Base-by-base conservation (phyloP, 2,329 filamentous ascomycete genomes). In the Epichloe typhina region DNA sequence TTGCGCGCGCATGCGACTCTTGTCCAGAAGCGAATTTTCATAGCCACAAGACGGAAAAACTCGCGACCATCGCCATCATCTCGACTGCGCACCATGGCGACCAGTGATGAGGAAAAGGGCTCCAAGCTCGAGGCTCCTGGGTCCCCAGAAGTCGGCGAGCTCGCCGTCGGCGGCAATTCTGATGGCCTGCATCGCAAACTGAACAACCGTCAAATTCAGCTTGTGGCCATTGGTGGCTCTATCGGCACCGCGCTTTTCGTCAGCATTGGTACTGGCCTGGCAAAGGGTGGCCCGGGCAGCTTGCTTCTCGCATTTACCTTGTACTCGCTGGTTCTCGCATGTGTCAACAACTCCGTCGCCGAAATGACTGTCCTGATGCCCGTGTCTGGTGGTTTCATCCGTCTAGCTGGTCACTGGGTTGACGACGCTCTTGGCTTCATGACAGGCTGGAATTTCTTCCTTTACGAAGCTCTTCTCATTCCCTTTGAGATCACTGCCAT, bases 341-440 rank as follows among this genome's bases (percentile, higher is more conserved):
- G 81, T 45, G 76, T 84, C 60, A 84, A 83, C 71, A 84, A 83
- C 60, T 74, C 73, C 54, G 70, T 83, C 53, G 80, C 81, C 8
- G 81, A 84, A 62, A 84, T 84, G 80, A 74, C 70, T 33, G 71
- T 72, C 38, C 76, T 75, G 54, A 79, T 81, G 71, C 81, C 82
- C 23, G 73, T 84, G 45, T 74, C 72, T 41, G 80, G 80, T 55
- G 77, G 77, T 2, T 84, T 83, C 60, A 75, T 84, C 55, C 78
- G 81, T 53, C 71, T 83, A 58, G 79, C 79, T 4, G 79, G 80
- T 31, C 70, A 79, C 56, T 84, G 79, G 76, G 77, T 79, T 9
- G 81, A 84, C 61, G 80, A 83, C n/a, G 72, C 80, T 9, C 68
- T 79, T 19, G 80, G 80, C 36, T 83, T 84, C 55, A 67, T 67